Percentiles rank a stretch among this genome's conserved stretches.
These are phyloP conservation scores for Xerocomellus amylosporus DNA, from an alignment of 768 basidiomycete genomes.

Conservation along the genomic window DNA sequence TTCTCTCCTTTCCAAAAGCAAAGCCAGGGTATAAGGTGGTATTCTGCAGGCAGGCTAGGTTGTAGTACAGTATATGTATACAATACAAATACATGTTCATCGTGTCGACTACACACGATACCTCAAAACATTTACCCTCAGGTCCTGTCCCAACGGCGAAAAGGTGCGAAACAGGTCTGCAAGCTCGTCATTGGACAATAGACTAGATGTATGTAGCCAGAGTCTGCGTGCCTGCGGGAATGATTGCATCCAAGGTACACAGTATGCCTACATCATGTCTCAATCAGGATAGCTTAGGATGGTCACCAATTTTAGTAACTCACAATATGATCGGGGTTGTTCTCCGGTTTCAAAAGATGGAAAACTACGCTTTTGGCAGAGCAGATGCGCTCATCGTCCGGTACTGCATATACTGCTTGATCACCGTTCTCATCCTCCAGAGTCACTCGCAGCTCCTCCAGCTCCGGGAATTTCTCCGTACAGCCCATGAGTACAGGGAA, in stretches of 20 bases:
- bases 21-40: too few species aligned
- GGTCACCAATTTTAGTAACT: neutral
- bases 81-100: too few species aligned
- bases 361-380: neutral
- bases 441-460: neutral
- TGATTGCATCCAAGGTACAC: neutral
- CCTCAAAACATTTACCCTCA: neutral
- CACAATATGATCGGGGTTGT: neutral
- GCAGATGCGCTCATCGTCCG: neutral
- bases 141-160: neutral
- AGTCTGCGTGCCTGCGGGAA: neutral
- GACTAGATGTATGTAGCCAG: neutral
- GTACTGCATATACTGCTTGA: neutral
- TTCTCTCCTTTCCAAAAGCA: too few species aligned
- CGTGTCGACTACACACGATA: neutral
- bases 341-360: neutral
- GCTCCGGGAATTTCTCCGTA: neutral
- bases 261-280: neutral
- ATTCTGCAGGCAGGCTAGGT: too few species aligned
- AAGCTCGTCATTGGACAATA: neutral
- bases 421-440: neutral
- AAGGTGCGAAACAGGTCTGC: neutral
- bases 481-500: neutral
- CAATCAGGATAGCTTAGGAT: neutral
- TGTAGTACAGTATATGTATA: too few species aligned